Evolutionary conservation across 2,329 filamentous ascomycete genomes (phyloP), one percentile per base, ranked within the genome.

Genomic region (Fusarium bulbicola): DNA sequence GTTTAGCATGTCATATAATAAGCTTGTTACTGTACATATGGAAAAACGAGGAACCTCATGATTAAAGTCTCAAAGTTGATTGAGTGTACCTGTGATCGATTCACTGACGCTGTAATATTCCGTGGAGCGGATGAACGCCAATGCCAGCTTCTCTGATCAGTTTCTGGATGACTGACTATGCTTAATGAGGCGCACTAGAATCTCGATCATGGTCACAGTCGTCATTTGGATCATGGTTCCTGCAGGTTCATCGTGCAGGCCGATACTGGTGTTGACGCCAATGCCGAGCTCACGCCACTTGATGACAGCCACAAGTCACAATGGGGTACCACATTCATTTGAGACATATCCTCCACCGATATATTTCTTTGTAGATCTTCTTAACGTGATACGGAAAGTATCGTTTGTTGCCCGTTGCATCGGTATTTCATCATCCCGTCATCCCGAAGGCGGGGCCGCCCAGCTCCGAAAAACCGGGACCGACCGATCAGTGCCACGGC

Each of bases 1-100:
- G 63, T 45, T 57, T 56, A 60, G 26, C 34, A 52, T 59, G 58
- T 64, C 42, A 61, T 62, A 66, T 76, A 74, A 74, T 74, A 57
- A 32, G 36, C 37, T 53, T 43, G 49, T 39, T 58, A 65, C 45
- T 61, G 71, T 77, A 73, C 59, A 68, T 77, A 67, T 39, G 26
- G 20, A n/a, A 65, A 61, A 70, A 70, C 36, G 28, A 64, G 46
- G 45, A 70, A 60, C n/a, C 10, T 24, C 14, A 52, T 49, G 36
- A 52, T 56, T 30, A 37, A 56, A 16, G 15, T 24, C 21, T 26
- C 7, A 7, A 30, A 8, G 8, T 62, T 43, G 26, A 15, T 12
- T 16, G 13, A 39, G 8, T 39, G 34, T 13, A 43, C 6, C 6
- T 9, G 20, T 56, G 4, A 20, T 36, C n/a, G 16, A 36, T 36